Evolutionary conservation across 352 stramenopile genomes (phyloP), one percentile per base, ranked within the genome.

Genomic region (Pythium sukuiense): DNA sequence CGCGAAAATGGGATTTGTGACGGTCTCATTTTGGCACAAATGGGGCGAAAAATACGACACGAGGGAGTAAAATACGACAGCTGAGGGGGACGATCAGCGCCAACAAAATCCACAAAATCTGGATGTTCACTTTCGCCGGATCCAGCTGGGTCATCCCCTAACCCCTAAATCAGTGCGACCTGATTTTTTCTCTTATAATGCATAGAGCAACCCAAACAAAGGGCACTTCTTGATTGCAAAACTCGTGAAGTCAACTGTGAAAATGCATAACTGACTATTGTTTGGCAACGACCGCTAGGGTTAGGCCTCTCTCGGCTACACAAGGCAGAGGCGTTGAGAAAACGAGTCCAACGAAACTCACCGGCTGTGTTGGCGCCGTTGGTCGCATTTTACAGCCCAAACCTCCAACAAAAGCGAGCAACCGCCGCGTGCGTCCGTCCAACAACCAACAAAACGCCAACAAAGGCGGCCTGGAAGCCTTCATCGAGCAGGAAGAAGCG

Each of bases 371-470:
- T 11, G 32, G 32, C 8, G 12, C 20, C 20, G 20, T 43, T 18
- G 18, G 45, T 52, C 45, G 45, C 24, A 52, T 52, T 52, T 52
- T 52, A 52, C 45, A n/a, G 37, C 12, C 12, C 37, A 43, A 43
- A 16, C 11, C 11, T 6, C 6, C 45, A 52, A 50, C 43, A 13
- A 43, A 43, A 43, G 18, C 37, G 11, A 48, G 41, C 41, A 48
- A 48, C 41, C 41, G 41, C 41, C 41, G 41, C 41, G 41, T 24
- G 20, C 20, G 20, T 24, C 20, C 20, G 20, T 26, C 18, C 41
- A 9, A 50, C 13, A 6, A 6, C 16, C 18, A 50, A 27, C 18
- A 50, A 5, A 50, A 50, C 18, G 18, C 16, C 18, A 50, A 27
- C 18, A 50, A 49, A 20, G 43, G 18, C 26, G 27, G 43, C 9